Conservation (phyloP, 768 basidiomycete species). For the Tulasnella sp. region DNA sequence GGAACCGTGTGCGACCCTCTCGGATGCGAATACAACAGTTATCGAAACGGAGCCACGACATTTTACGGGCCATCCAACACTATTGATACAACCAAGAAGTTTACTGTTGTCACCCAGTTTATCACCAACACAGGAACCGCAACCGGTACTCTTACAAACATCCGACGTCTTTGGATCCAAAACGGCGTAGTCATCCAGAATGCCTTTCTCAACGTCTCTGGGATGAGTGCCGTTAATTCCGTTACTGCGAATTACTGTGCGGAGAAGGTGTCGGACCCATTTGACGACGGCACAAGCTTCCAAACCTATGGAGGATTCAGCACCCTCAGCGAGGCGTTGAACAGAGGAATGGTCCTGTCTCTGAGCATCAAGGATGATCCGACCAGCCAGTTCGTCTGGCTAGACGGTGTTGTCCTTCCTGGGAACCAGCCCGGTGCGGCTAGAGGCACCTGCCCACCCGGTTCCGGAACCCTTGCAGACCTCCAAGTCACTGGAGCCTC, state of each 20-base stretch:
- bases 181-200: conserved; percentile 15
- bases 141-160: conserved; percentile 12
- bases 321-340: conserved; percentile 44
- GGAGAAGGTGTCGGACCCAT: conserved; percentile 48
- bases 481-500: neutral
- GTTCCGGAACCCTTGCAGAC: neutral
- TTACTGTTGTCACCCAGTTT: conserved; percentile 32
- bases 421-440: conserved; percentile 16
- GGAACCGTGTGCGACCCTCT: conserved; percentile 18
- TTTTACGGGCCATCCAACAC: conserved; percentile 22
- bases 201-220: neutral
- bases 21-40: conserved; percentile 31
- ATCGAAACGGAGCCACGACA: conserved; percentile 14
- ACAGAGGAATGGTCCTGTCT: conserved; percentile 54
- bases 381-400: neutral
- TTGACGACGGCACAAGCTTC: conserved; percentile 52
- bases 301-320: conserved; percentile 49
- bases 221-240: conserved; percentile 44
- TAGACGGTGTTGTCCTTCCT: neutral
- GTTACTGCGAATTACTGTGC: conserved; percentile 57
- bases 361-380: conserved; percentile 57
- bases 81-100: neutral
- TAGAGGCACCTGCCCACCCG: conserved; percentile 20
- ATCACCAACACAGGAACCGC: conserved; percentile 21
- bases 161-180: conserved; percentile 12